Base-by-base conservation (phyloP, 2,329 filamentous ascomycete species). In the Botrytis hyacinthi region DNA sequence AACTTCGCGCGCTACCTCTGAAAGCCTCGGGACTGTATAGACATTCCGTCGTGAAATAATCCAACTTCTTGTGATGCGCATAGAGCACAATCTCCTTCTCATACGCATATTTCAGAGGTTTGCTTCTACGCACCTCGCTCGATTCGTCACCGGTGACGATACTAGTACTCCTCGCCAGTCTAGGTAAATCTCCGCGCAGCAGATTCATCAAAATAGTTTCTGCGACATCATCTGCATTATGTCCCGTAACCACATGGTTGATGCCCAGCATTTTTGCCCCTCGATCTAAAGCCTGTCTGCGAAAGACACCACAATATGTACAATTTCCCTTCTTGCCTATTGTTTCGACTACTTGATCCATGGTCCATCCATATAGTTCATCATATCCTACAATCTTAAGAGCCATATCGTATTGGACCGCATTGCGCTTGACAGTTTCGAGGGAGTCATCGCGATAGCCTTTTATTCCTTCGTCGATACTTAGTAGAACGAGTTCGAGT, bases 71-170 rank as follows among this genome's bases (percentile, higher is more conserved):
- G 85, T 99, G 94, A 81, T 98, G 93, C 8, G 96, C 96, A 81
- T 99, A 99, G 9, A 99, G 87, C 29, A 99, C 96, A 77, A 99
- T 99, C 81, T 99, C 96, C 84, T 99, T 99, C 82, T 99, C 96
- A 81, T 98, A 99, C 1, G 95, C 95, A 82, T 98, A 99, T 82
- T 99, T 98, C 63, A 99, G 87, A 22, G 96, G 96, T 83, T 99
- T 99, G 83, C 93, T 97, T 76, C 96, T 89, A 85, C 97, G 97
- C 77, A 98, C 95, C 75, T 97, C 94, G 74, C 93, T 94, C n/a
- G 87, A 88, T 46, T 90, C 85, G 78, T 90, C 91, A 59, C 88
- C 92, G 3, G 91, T 99, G 22, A 98, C 87, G 78, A 99, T 98
- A 77, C 90, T 96, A 3, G 96, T 98, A 71, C 94, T 95, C 75